Percentiles rank a stretch among this genome's conserved stretches.
phyloP scores from a whole-genome alignment of 139 green algal species.

The Chlamydomonas incerta region DNA sequence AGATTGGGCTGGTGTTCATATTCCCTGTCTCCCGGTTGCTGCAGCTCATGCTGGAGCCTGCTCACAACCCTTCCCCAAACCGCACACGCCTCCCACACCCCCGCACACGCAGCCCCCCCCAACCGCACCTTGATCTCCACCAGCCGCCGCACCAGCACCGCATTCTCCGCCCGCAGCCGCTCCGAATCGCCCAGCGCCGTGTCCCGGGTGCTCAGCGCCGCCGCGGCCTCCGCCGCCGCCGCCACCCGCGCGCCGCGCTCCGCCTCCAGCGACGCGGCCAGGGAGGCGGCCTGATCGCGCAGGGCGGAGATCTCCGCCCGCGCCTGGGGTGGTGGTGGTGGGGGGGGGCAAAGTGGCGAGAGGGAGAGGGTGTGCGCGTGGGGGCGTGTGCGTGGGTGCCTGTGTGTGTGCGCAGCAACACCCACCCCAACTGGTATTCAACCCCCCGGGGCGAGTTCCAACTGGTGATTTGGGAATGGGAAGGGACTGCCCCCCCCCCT shows the following conservation, averaged over 20 bases:
- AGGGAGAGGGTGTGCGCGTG: not conserved
- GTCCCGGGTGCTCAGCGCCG: slow-evolving; percentile 54
- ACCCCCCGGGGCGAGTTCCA: too few relatives aligned
- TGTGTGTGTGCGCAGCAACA: too few relatives aligned
- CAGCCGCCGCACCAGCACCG: slow-evolving; percentile 54
- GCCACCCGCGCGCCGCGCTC: slow-evolving; percentile 35
- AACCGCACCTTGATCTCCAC: slow-evolving; percentile 64
- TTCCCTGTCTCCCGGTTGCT: not conserved
- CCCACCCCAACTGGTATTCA: too few relatives aligned
- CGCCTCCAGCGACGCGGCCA: slow-evolving; percentile 23
- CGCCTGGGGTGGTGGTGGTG: slow-evolving; percentile 35
- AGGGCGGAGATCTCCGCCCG: slow-evolving; percentile 48
- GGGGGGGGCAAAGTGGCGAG: not conserved
- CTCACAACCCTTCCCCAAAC: not conserved
- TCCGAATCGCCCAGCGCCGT: slow-evolving; percentile 48
- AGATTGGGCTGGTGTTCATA: too few relatives aligned
- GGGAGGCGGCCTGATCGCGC: slow-evolving; percentile 50
- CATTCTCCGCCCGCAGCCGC: slow-evolving; percentile 56
- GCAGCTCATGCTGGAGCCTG: not conserved
- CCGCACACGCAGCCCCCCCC: not conserved
- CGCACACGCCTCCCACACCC: not conserved
- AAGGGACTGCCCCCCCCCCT: too few relatives aligned
- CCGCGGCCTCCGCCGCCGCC: slow-evolving; percentile 48
- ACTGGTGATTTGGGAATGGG: too few relatives aligned
- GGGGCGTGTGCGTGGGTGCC: too few relatives aligned